Evolutionary conservation across 2,329 filamentous ascomycete genomes (phyloP), one percentile per base, ranked within the genome.

Genomic region (Penicillium crustosum): DNA sequence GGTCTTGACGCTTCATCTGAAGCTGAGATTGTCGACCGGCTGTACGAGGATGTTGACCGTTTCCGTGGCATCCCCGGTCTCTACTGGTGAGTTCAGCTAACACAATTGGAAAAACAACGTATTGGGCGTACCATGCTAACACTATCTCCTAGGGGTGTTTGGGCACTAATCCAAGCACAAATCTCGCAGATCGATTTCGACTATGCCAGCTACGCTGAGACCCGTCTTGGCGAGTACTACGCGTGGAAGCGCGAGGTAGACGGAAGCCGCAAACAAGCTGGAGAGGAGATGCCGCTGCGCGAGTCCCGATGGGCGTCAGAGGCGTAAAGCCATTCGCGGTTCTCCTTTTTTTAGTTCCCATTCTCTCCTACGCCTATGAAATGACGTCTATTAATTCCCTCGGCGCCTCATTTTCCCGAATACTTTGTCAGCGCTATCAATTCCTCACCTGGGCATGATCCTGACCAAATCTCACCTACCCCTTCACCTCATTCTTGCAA

Each of bases 161-260:
- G 94, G 94, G 89, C 92, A 8, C 79, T 95, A 62, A 97, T 99
- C 64, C 94, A 99, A 79, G 90, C 93, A 2, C 90, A 86, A 54
- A 97, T 99, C 64, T 96, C 91, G 12, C 86, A 93, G 63, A 99
- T 99, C 68, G 90, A 97, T 72, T 99, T 99, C 71, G 93, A 99
- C 77, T 99, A 99, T 73, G 90, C 91, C 43, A 86, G 84, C 9
- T 99, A 97, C 73, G 93, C 94, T 12, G 91, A 97, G 74, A 77
- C 89, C 17, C 83, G 94, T 55, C 80, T 99, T 6, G 88, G 89
- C 50, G 94, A 97, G 78, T 97, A 97, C 77, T 96, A 89, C 84
- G 91, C 89, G 4, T 97, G 91, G 91, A 90, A 93, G 71, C 86
- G 83, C 45, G 90, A 93, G 73, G 76, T 79, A 23, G 84, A 88